Percentiles rank a stretch among this genome's conserved stretches.
These are phyloP conservation scores for Solioccasus polychromus DNA, from an alignment of 768 basidiomycete species.

Conservation along the genomic window DNA sequence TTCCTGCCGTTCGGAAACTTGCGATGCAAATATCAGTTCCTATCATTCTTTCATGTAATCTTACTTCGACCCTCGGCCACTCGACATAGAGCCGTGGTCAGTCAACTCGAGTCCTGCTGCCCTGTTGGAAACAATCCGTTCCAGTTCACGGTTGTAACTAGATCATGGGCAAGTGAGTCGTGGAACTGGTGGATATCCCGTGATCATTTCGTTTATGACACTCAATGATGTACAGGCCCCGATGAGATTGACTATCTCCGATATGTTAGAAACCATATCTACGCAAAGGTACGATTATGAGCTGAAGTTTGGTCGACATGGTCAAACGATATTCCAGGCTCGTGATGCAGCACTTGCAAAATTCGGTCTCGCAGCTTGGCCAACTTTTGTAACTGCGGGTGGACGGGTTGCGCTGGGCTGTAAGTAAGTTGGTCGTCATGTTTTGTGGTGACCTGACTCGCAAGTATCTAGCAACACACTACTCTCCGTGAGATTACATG, in stretches of 20 bases:
- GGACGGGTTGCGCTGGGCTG: constrained; percentile 61
- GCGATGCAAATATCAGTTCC: constrained; percentile 8
- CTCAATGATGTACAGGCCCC: constrained; percentile 44
- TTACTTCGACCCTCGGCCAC: constrained; percentile 6
- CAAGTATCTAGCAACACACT: constrained; percentile 43
- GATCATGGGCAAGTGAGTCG: constrained; percentile 17
- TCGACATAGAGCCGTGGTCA: constrained; percentile 9
- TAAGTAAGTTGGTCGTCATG: too few species aligned
- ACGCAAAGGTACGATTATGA: constrained; percentile 70
- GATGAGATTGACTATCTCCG: constrained; percentile 66
- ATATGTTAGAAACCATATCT: constrained; percentile 82
- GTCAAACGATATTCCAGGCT: too few species aligned
- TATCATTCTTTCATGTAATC: constrained; percentile 7
- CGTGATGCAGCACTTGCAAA: too few species aligned
- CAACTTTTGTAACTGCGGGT: constrained; percentile 53
- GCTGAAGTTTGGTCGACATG: constrained; percentile 32
- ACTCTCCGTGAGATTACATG: constrained; percentile 73
- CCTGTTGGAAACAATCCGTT: constrained; percentile 18
- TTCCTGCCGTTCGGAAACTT: constrained; percentile 12
- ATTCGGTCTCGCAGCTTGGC: constrained; percentile 59
- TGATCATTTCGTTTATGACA: not conserved
- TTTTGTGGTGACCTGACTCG: too few species aligned
- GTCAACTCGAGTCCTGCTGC: constrained; percentile 12
- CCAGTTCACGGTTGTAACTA: constrained; percentile 2
- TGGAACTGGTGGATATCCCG: not conserved